phyloP scores from a whole-genome alignment of 441 rosid genomes.

The Brassica hybrid region DNA sequence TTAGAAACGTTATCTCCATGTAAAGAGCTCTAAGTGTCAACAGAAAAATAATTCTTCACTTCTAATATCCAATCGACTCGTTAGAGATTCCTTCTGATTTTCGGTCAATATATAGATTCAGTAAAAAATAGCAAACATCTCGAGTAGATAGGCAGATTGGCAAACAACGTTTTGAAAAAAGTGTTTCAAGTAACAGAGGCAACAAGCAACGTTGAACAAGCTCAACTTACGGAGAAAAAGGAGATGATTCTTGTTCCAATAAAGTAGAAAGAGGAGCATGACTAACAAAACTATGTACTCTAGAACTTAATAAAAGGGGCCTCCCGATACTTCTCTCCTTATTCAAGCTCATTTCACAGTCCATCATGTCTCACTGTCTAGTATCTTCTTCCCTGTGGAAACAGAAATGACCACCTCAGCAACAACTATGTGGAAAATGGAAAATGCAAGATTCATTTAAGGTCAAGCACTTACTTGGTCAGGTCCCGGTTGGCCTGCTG shows the following conservation, averaged over 20 bases:
- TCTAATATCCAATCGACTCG: neutral
- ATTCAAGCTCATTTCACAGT: constrained; percentile 29
- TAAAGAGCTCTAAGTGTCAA: constrained; percentile 21
- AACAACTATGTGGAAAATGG: constrained; percentile 17
- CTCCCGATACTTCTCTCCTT: constrained; percentile 5
- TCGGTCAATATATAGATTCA: neutral
- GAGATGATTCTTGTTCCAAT: neutral
- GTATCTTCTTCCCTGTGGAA: constrained; percentile 45
- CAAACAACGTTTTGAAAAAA: constrained; percentile 4
- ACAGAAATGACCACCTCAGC: constrained; percentile 28
- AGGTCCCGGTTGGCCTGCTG: constrained; percentile 48
- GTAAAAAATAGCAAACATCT: neutral
- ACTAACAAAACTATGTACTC: constrained; percentile 34
- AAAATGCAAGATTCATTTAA: constrained; percentile 13
- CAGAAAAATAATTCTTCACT: neutral
- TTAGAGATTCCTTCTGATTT: neutral
- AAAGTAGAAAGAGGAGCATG: constrained; percentile 18
- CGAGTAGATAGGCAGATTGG: neutral
- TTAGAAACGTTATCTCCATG: constrained; percentile 18
- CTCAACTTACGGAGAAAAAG: neutral
- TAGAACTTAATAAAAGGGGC: constrained; percentile 3
- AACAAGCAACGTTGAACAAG: constrained; percentile 11
- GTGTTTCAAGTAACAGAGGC: constrained; percentile 8
- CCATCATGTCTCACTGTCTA: constrained; percentile 23
- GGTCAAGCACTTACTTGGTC: constrained; percentile 50